phyloP scores from a whole-genome alignment of 331 rosid species.

The Stylosanthes scabra region DNA sequence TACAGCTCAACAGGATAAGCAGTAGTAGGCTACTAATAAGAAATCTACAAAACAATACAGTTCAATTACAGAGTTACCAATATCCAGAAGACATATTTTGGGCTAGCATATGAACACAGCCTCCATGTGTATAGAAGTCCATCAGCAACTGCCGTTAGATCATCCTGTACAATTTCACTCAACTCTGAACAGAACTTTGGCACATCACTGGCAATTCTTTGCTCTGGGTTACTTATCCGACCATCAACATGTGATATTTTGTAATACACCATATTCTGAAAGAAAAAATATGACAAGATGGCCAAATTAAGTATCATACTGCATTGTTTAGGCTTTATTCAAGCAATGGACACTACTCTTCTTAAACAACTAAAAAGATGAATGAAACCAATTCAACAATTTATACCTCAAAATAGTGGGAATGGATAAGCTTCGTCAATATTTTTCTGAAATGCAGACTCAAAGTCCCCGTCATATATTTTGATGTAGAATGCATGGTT shows the following conservation, averaged over 20 bases:
- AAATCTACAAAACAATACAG: constrained; percentile 31
- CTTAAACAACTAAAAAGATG: constrained; percentile 21
- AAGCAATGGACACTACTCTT: constrained; percentile 5
- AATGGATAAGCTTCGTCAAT: constrained; percentile 86
- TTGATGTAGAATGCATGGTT: constrained; percentile 85
- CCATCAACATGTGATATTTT: constrained; percentile 96
- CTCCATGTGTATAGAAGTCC: constrained; percentile 96
- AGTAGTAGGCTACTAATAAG: constrained; percentile 33
- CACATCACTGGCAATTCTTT: constrained; percentile 95
- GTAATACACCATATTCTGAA: constrained; percentile 97
- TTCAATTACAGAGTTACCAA: constrained; percentile 65
- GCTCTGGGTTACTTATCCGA: constrained; percentile 94
- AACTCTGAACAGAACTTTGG: constrained; percentile 96
- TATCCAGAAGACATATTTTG: constrained; percentile 97
- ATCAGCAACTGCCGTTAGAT: constrained; percentile 90
- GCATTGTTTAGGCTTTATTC: constrained; percentile 21
- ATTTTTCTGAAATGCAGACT: constrained; percentile 94
- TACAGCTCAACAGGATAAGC: constrained; percentile 21
- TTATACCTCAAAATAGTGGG: constrained; percentile 95
- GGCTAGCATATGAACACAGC: constrained; percentile 98
- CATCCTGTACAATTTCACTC: constrained; percentile 98
- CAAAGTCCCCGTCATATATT: constrained; percentile 88
- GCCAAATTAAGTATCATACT: constrained; percentile 9
- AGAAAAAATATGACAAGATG: constrained; percentile 44
- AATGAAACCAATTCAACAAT: constrained; percentile 6